These are phyloP conservation scores for Coemansia sp. DNA, from an alignment of 192 early-diverging fungal species.

Conservation along the genomic window DNA sequence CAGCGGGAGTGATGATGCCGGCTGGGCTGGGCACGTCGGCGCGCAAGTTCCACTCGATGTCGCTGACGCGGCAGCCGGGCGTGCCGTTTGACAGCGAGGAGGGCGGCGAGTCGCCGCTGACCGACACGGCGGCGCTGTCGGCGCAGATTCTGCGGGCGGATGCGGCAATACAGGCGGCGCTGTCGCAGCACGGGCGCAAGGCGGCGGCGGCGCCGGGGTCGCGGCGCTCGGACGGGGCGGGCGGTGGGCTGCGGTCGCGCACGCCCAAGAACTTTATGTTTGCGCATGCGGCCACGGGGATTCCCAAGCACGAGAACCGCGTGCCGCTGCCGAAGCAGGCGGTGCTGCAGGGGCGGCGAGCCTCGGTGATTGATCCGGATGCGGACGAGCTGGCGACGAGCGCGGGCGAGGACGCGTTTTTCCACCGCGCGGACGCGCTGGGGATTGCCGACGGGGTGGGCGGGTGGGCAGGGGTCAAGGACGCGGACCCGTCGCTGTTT, in stretches of 20 bases:
- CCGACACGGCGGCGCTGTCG: constrained; percentile 12
- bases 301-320: constrained; percentile 51
- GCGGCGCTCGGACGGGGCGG: constrained; percentile 23
- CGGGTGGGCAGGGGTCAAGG: constrained; percentile 77
- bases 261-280: constrained; percentile 55
- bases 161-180: not conserved
- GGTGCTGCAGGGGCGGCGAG: no score
- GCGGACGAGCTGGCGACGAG: constrained; percentile 57
- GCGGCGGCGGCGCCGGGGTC: not conserved
- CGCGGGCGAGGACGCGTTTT: constrained; percentile 95
- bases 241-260: constrained; percentile 4
- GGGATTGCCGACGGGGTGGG: constrained; percentile 96
- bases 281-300: constrained; percentile 57
- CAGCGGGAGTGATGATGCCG: constrained; percentile 43
- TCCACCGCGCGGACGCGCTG: constrained; percentile 75
- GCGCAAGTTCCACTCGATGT: constrained; percentile 49
- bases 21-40: constrained; percentile 44
- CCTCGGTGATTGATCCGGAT: not conserved
- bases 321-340: constrained; percentile 16
- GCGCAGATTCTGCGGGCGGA: constrained; percentile 12
- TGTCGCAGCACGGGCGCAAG: not conserved
- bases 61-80: constrained; percentile 41
- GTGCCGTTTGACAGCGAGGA: constrained; percentile 27
- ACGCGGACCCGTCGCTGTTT: constrained; percentile 88
- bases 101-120: constrained; percentile 1